Evolutionary conservation across 2,329 filamentous ascomycete genomes (phyloP).

Genomic region (Beauveria asiatica): DNA sequence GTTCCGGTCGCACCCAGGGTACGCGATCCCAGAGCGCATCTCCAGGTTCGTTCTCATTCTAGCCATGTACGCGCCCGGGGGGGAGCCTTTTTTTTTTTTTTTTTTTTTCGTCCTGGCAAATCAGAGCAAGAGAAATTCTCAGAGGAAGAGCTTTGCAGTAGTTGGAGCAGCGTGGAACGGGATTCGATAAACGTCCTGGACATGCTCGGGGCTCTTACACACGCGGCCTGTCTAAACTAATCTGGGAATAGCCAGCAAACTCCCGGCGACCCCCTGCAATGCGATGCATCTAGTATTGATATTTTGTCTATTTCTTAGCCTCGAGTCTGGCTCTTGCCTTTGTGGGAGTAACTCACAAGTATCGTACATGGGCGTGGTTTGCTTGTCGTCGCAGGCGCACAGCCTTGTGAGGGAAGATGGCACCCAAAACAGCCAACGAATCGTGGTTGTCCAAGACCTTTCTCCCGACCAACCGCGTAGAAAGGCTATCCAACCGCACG

Average conservation of each 20-base stretch:
- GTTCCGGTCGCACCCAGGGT: not conserved
- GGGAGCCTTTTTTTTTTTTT: not conserved
- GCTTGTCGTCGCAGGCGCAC: not conserved
- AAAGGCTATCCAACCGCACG: not conserved
- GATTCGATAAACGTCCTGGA: not conserved
- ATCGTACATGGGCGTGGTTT: not conserved
- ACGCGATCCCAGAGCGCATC: not conserved
- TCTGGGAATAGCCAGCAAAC: not conserved
- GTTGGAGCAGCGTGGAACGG: not conserved
- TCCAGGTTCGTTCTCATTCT: not conserved
- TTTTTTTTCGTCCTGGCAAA: not conserved
- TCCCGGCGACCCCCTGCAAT: not conserved
- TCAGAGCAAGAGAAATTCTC: not conserved
- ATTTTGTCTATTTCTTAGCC: not conserved
- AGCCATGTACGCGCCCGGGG: not conserved
- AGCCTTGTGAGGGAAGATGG: not conserved
- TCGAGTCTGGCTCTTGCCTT: too few species aligned
- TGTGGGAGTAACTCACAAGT: too few species aligned
- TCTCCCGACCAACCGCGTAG: not conserved
- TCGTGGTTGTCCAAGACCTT: too few species aligned
- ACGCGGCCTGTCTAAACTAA: constrained; percentile 2
- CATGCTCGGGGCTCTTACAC: not conserved
- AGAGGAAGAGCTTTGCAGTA: too few species aligned
- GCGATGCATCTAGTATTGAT: not conserved
- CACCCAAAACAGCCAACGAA: not conserved